Evolutionary conservation across 306 rosid species (phyloP).

Genomic region (Sicyos edulis): DNA sequence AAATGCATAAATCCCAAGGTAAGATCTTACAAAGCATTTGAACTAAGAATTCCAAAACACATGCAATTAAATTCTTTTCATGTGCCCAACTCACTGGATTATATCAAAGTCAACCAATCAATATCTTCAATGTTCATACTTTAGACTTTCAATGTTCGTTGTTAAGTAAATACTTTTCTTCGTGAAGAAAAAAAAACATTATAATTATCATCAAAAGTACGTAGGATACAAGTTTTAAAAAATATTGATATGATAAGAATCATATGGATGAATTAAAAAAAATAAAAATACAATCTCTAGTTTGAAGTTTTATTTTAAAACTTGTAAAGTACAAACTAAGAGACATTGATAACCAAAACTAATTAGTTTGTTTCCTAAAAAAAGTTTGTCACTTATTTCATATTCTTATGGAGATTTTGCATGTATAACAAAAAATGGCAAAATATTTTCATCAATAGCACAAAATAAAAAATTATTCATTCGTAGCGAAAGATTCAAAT

Average conservation of each 20-base stretch:
- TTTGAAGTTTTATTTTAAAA: background rate
- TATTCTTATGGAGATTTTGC: too few relatives aligned
- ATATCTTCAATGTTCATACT: background rate
- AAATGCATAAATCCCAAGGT: constrained; percentile 16
- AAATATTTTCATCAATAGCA: too few relatives aligned
- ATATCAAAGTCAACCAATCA: constrained; percentile 8
- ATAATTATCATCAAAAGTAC: background rate
- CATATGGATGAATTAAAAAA: background rate
- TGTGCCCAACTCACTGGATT: background rate
- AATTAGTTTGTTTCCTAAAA: too few relatives aligned
- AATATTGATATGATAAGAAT: background rate
- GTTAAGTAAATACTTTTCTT: background rate
- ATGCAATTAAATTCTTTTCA: constrained; percentile 15
- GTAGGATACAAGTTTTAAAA: background rate
- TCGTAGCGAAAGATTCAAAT: too few relatives aligned
- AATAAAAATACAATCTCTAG: too few relatives aligned
- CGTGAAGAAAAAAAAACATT: background rate
- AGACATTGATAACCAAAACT: background rate
- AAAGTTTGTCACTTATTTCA: too few relatives aligned
- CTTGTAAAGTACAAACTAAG: background rate
- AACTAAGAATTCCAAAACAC: constrained; percentile 13
- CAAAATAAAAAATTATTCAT: too few relatives aligned
- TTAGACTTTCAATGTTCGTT: background rate
- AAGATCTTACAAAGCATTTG: background rate
- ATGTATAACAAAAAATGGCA: too few relatives aligned